Base-by-base conservation (phyloP, 2,329 filamentous ascomycete species). In the Cladosporium sp. region DNA sequence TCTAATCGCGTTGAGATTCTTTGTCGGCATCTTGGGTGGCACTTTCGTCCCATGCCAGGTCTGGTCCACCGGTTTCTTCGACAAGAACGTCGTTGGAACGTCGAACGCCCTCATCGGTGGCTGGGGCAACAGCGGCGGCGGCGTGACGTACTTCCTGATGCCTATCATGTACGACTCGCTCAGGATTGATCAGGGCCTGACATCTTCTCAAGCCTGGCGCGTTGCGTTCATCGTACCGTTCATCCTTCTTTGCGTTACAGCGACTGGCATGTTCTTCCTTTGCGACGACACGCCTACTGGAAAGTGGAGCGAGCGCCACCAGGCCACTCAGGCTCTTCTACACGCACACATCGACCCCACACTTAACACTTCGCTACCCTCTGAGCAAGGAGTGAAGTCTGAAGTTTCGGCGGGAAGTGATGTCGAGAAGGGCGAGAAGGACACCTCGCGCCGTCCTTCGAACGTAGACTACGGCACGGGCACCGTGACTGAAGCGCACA, bases 111-210 rank as follows among this genome's bases (percentile, higher is more conserved):
- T 96, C 18, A 88, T 91, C 1, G 92, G 88, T 46, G 92, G 92
- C 10, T 90, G 89, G 82, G 92, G 92, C 55, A 96, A 95, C 71
- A 85, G 91, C 26, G 92, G 92, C 65, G 92, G 92, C 69, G 92
- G 92, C 66, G 89, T 95, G 68, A 95, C 92, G 4, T 95, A 95
- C 79, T 94, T 95, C 76, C 85, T 93, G 70, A 95, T 95, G 91
- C 58, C 53, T 11, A n/a, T 55, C 16, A 66, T 66, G 1, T 62
- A 60, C 50, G 58, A 66, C 35, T 65, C 33, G 11, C 55, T 57
- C 21, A 18, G 16, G 33, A 3, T 46, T 5, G 56, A 67, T 5
- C 53, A 46, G 46, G 55, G 31, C 18, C 40, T 67, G 28, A 67
- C 66, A 12, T 53, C 33, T 3, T 55, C 28, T n/a, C 44, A 44